Evolutionary conservation across 2,329 filamentous ascomycete species (phyloP), one percentile per base, ranked within the genome.

Genomic region (Tolypocladium cylindrosporum): DNA sequence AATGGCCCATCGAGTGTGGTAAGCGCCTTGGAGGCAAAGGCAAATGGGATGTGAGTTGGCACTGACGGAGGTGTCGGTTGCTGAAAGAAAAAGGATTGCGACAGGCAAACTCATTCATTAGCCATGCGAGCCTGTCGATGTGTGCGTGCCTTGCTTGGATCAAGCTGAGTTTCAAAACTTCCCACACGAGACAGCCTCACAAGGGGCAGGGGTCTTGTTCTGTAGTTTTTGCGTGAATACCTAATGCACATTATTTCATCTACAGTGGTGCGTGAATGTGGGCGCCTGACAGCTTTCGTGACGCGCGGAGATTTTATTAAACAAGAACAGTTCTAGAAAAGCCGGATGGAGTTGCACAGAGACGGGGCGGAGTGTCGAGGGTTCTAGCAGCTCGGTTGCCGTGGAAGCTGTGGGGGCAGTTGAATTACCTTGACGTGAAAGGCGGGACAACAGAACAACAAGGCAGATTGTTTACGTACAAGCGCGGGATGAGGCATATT

Each of bases 1-100:
- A 54, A 59, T 34, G 56, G 59, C 24, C 42, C 55, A 21, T 63
- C 58, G 45, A 57, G 50, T 41, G 52, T 62, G n/a, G 63, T 63
- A 19, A 62, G 58, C 21, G 57, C 61, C 21, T 54, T 66, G 61
- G 62, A 68, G 53, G 61, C 61, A 21, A 61, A 64, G 61, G 64
- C 61, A 7, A 60, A 60, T 52, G 55, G 55, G 37, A 64, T 66
- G 59, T 64, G 60, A 60, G 55, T 40, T 24, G 48, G 24, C 24
- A 9, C 11, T n/a, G 24, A 24, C 21, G 24, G 27, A 50, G 57
- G 37, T 19, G 43, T 11, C 36, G 39, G 34, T 31, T 45, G 16
- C 24, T 58, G 34, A 36, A 13, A 52, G n/a, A n/a, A 39, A 34
- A 39, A 13, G 45, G 21, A 41, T 56, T 57, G 56, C 41, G 19